phyloP scores from a whole-genome alignment of 2,329 filamentous ascomycete genomes.

The Paecilomyces fulvus region DNA sequence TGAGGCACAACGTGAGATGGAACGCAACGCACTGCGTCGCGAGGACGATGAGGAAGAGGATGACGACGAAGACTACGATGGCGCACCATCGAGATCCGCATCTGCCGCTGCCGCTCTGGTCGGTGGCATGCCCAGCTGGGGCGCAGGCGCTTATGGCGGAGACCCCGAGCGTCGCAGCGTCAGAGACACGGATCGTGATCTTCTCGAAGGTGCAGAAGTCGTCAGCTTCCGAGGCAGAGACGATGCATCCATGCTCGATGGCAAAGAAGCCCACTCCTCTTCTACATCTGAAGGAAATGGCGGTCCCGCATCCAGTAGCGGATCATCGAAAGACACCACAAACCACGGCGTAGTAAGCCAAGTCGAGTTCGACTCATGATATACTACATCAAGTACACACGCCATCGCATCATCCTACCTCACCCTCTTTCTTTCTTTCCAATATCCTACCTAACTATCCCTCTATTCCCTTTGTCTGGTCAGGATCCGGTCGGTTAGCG shows the following conservation, averaged over 20 bases:
- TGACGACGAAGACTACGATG: conserved; percentile 55
- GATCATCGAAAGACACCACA: background rate
- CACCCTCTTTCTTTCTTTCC: background rate
- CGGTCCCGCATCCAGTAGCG: background rate
- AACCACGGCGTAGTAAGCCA: conserved; percentile 24
- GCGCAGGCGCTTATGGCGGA: conserved; percentile 38
- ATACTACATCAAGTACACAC: background rate
- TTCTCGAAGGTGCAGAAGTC: conserved; percentile 67
- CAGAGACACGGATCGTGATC: conserved; percentile 58
- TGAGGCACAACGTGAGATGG: conserved; percentile 84
- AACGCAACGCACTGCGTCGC: conserved; percentile 65
- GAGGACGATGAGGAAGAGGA: conserved; percentile 62
- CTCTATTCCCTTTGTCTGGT: background rate
- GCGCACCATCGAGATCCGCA: conserved; percentile 9
- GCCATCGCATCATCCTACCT: background rate
- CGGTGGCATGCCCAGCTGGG: conserved; percentile 29
- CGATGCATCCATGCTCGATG: conserved; percentile 18
- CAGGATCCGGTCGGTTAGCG: background rate
- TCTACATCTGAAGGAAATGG: background rate
- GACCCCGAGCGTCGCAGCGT: conserved; percentile 58
- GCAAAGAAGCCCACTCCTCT: conserved; percentile 12
- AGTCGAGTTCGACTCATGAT: conserved; percentile 26
- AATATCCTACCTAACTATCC: background rate
- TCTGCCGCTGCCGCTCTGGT: conserved; percentile 19
- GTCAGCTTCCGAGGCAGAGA: conserved; percentile 35